Percentiles rank a stretch among this genome's conserved stretches.
Conservation (phyloP, 345 rosid species). For the Salix udensis region DNA sequence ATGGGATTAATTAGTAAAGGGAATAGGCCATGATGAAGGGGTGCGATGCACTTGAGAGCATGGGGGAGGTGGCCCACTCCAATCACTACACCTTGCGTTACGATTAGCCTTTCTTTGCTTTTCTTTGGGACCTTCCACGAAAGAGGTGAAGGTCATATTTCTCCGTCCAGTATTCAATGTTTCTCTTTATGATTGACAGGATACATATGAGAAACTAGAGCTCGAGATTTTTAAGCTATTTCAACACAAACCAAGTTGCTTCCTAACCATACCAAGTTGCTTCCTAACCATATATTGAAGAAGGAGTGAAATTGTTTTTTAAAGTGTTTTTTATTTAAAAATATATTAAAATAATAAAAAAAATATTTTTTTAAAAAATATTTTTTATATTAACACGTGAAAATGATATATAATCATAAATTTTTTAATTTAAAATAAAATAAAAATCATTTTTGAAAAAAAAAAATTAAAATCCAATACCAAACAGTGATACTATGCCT, state of each 20-base stretch:
- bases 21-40: slow-evolving; percentile 28
- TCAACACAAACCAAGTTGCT: neutral
- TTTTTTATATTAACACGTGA: too few species aligned
- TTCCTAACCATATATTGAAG: neutral
- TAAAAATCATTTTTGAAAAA: too few species aligned
- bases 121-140: slow-evolving; percentile 27
- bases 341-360: too few species aligned
- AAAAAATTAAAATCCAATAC: too few species aligned
- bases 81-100: slow-evolving; percentile 26
- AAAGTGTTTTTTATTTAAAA: too few species aligned
- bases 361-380: too few species aligned
- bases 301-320: accelerated
- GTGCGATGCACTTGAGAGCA: slow-evolving; percentile 37
- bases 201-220: neutral
- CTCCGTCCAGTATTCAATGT: neutral
- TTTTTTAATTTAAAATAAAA: too few species aligned
- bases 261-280: neutral
- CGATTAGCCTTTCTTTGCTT: slow-evolving; percentile 19
- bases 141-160: neutral
- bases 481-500: too few species aligned
- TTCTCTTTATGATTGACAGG: slow-evolving; percentile 5
- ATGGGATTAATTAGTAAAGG: slow-evolving; percentile 7
- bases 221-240: neutral
- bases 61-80: slow-evolving; percentile 22
- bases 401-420: too few species aligned